Base-by-base conservation (phyloP, 1,139 yeast species). In the Casaregolazyma lundiana region DNA sequence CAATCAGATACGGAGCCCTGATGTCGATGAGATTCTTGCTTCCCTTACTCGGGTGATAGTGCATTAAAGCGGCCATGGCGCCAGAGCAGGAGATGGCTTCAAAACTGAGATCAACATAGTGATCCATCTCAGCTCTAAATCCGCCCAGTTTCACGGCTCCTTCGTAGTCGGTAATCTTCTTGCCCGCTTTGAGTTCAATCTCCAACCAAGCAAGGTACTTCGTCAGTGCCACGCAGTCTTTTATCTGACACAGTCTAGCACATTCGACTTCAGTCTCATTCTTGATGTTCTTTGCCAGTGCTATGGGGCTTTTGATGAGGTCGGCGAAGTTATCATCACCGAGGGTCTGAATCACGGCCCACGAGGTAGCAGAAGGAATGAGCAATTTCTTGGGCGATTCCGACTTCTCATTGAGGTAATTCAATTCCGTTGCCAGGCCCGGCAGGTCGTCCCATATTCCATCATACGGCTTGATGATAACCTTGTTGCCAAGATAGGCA, bases 51-150 rank as follows among this genome's bases (percentile, higher is more conserved):
- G 96, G 98, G 16, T 85, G 71, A 65, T 94, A 94, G 65, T 94
- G 99, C 53, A 94, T 88, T 9, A 92, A 74, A 0, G 98, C 95
- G 4, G 96, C 95, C 63, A 90, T 92, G 9, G 95, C 76, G 3
- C 98, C 98, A 0, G 95, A 80, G 1, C 97, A 84, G 44, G 96
- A 85, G 41, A 94, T 92, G 0, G 97, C 89, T 50, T 84, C 90
- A 63, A 92, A 94, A 1, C 97, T 87, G 46, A 87, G 78, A 0
- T 96, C 97, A 47, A 75, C 77, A 63, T 83, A 94, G 56, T 82
- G 55, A 17, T 66, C 66, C 55, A 72, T 69, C 45, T 60, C 50
- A 26, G 76, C 65, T 63, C 97, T 76, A 62, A 86, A 80, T 55
- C 77, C 78, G 37, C 71, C 67, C 15, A 77, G 69, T 63, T 87